Evolutionary conservation across 345 rosid species (phyloP).

Genomic region (Euphorbia pulcherrima): DNA sequence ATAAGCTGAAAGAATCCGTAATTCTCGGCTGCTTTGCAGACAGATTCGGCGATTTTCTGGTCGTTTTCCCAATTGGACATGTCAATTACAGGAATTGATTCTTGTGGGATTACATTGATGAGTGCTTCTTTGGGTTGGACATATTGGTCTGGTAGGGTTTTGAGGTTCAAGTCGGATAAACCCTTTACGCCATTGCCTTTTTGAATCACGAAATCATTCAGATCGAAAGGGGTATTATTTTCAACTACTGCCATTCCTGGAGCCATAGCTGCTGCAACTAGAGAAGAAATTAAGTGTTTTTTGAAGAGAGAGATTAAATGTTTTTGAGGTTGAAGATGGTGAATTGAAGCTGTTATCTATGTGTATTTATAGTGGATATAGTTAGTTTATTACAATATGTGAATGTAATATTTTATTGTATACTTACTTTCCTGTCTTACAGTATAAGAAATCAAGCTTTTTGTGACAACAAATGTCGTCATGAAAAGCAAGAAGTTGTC

Average conservation of each 20-base stretch:
- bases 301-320: neutral
- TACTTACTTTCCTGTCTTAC: neutral
- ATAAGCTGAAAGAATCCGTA: neutral
- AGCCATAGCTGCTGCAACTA: conserved; percentile 7
- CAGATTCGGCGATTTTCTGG: neutral
- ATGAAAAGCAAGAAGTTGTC: too few species aligned
- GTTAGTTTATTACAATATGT: neutral
- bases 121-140: conserved; percentile 6
- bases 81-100: conserved; percentile 20
- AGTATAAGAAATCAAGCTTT: too few species aligned
- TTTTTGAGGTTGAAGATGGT: neutral
- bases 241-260: conserved; percentile 8
- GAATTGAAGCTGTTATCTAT: neutral
- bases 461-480: too few species aligned
- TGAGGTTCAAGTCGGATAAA: conserved; percentile 21
- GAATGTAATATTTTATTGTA: neutral
- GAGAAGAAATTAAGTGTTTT: neutral
- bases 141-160: conserved; percentile 14
- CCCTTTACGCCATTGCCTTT: conserved; percentile 27
- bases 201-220: conserved; percentile 18
- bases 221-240: conserved; percentile 1
- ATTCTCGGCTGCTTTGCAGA: neutral
- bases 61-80: conserved; percentile 10
- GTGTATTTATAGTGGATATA: neutral
- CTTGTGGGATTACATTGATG: conserved; percentile 2